Conservation (phyloP, 768 basidiomycete genomes). For the Leucocoprinus sp. region DNA sequence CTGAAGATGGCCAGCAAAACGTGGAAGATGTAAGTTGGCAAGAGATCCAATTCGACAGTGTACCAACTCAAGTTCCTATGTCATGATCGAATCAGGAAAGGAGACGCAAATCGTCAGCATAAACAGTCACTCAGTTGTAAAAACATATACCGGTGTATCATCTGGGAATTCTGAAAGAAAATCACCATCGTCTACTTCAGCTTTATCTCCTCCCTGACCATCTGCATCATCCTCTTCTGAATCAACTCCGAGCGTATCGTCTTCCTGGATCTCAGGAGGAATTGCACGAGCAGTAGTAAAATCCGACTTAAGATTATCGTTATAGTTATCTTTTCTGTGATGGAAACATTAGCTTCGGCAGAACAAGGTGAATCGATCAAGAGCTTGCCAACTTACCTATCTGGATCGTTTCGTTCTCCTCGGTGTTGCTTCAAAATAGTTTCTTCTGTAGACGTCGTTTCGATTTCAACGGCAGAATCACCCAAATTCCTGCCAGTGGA, state of each 20-base stretch:
- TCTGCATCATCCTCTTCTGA: conserved; percentile 40
- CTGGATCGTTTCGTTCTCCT: not conserved
- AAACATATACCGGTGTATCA: conserved; percentile 50
- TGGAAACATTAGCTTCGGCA: not conserved
- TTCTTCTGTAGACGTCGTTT: not conserved
- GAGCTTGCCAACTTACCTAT: not conserved
- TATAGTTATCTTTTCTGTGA: not conserved
- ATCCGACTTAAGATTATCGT: conserved; percentile 1
- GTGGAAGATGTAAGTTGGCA: conserved; percentile 53
- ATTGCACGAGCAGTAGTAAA: conserved; percentile 37
- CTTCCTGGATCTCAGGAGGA: conserved; percentile 31
- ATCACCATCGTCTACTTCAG: conserved; percentile 51
- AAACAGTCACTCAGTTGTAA: too few relatives aligned
- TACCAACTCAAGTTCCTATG: conserved; percentile 79
- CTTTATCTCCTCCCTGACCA: conserved; percentile 29
- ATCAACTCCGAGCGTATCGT: conserved; percentile 26
- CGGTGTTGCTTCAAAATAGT: not conserved
- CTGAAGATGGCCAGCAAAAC: conserved; percentile 65
- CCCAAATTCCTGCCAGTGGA: not conserved
- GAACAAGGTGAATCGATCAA: not conserved
- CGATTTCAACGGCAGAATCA: not conserved
- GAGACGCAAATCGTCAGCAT: too few relatives aligned
- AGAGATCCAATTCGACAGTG: conserved; percentile 72
- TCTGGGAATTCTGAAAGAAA: conserved; percentile 75
- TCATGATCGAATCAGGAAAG: too few relatives aligned